Evolutionary conservation across 345 rosid species (phyloP), one percentile per base, ranked within the genome.

Genomic region (Stellera chamaejasme): DNA sequence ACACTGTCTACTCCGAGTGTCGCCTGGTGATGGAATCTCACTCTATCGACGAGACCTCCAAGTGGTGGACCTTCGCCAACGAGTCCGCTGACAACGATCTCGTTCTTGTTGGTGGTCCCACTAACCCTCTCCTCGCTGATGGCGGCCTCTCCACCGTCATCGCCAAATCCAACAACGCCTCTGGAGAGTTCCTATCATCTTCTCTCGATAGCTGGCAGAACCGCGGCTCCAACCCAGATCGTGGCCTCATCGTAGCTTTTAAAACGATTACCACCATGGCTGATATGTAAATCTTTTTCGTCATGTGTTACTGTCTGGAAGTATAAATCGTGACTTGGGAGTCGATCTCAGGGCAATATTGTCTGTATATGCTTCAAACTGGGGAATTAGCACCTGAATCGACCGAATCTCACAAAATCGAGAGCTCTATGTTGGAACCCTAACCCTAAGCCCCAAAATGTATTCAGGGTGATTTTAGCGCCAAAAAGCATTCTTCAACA

Each of bases 121-220:
- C 82, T 27, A 82, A 82, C 48, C 88, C 88, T 6, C 72, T 82
- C 4, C 65, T 82, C n/a, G 61, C 85, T 2, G 85, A 79, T 52
- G 85, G 82, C 5, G 85, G 85, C 10, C 81, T 82, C 50, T 71
- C 88, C 65, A 82, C 88, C 50, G 88, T 82, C 48, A 82, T 82
- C 59, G 80, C 88, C 55, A 82, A 79, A 68, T 82, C 88, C n/a
- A 82, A 79, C 56, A 82, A 82, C 13, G 70, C 80, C 42, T 75
- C 85, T 12, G 85, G 85, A 0, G 85, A 82, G 15, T 82, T 82
- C 66, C 68, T 82, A 26, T 76, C 88, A 16, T 76, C 82, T 12
- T 82, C 88, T 9, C 71, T 82, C 6, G 81, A 82, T n/a, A 69
- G 88, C 6, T 82, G 88, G 88, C 88, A 82, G 77, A 79, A 77